These are phyloP conservation scores for Raddia guianensis DNA, from an alignment of 176 grass and related monocot species.

Conservation along the genomic window DNA sequence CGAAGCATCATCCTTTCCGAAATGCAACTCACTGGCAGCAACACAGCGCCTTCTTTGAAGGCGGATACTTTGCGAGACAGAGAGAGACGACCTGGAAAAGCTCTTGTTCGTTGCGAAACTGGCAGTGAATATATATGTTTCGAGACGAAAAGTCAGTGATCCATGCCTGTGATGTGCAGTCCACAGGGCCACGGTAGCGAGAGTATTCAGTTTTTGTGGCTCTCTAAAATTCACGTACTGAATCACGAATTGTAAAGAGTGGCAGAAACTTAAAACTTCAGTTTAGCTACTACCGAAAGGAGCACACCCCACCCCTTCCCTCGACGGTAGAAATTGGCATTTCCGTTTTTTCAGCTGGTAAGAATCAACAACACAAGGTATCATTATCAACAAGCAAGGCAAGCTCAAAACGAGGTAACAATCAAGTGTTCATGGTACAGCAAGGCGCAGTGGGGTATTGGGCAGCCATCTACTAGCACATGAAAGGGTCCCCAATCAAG, in stretches of 20 bases:
- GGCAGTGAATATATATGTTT: neutral
- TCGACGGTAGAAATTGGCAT: neutral
- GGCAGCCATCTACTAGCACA: neutral
- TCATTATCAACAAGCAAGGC: neutral
- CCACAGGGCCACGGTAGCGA: neutral
- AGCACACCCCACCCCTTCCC: neutral
- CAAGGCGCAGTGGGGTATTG: neutral
- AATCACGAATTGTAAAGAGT: no score
- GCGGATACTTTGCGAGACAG: neutral
- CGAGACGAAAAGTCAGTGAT: neutral
- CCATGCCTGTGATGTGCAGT: neutral
- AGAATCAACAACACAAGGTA: neutral
- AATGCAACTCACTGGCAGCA: conserved; percentile 30
- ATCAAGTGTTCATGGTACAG: neutral
- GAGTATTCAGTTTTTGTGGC: no score
- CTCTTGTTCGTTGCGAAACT: conserved; percentile 22
- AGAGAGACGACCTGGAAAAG: conserved; percentile 29
- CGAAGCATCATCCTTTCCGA: conserved; percentile 18
- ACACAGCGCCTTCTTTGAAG: conserved; percentile 2
- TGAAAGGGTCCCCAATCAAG: neutral
- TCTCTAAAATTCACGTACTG: no score
- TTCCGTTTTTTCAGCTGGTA: neutral
- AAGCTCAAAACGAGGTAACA: neutral
- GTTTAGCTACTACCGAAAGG: neutral
- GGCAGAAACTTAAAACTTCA: no score